Percentiles rank a stretch among this genome's conserved stretches.
These are phyloP conservation scores for Lentinus tigrinus DNA, from an alignment of 768 basidiomycete genomes.

Conservation along the genomic window DNA sequence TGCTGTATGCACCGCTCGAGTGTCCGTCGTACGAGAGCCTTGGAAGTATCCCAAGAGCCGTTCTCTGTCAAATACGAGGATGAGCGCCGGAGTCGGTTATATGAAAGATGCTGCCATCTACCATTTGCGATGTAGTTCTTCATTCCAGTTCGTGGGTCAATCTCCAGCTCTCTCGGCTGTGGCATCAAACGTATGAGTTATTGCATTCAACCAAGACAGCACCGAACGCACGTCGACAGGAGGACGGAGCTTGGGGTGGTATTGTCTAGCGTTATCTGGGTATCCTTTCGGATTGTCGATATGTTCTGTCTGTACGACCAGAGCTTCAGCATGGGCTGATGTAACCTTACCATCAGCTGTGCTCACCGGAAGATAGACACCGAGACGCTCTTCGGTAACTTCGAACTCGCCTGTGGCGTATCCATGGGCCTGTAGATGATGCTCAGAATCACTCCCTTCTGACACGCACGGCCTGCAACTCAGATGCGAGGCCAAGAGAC, in stretches of 20 bases:
- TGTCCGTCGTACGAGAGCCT: constrained; percentile 69
- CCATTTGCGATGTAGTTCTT: constrained; percentile 94
- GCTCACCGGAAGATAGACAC: constrained; percentile 78
- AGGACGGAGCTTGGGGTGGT: constrained; percentile 72
- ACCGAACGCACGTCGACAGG: constrained; percentile 67
- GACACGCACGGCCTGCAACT: no score
- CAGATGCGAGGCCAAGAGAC: no score
- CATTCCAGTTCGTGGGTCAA: constrained; percentile 87
- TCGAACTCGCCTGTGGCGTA: constrained; percentile 85
- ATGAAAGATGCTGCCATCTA: constrained; percentile 16
- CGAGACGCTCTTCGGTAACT: constrained; percentile 80
- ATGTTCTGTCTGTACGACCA: constrained; percentile 66
- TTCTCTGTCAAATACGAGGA: constrained; percentile 40
- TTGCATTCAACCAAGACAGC: neutral
- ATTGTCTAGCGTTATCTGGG: constrained; percentile 79
- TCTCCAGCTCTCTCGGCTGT: constrained; percentile 77
- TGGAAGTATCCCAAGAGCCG: constrained; percentile 87
- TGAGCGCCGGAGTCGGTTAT: neutral
- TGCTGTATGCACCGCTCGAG: constrained; percentile 78
- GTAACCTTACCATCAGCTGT: no score
- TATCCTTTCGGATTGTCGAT: constrained; percentile 95
- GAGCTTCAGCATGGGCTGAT: no score
- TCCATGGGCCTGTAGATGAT: constrained; percentile 57
- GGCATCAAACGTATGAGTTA: neutral
- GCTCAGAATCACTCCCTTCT: no score